phyloP scores from a whole-genome alignment of 176 grass and related monocot species.

The Carex cristatella region DNA sequence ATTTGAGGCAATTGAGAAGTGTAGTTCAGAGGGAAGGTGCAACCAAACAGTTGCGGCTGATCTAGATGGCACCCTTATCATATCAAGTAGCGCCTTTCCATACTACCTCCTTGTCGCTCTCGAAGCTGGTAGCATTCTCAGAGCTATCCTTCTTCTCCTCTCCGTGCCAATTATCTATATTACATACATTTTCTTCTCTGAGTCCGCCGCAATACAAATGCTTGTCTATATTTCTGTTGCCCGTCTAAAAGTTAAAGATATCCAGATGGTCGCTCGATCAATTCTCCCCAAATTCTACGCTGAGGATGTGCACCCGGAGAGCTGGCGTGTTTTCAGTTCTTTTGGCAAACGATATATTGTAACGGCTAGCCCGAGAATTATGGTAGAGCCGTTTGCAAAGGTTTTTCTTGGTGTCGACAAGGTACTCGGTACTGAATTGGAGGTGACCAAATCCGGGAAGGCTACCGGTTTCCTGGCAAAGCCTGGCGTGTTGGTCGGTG shows the following conservation, averaged over 20 bases:
- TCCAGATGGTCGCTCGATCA: slow-evolving; percentile 78
- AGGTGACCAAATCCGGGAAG: slow-evolving; percentile 74
- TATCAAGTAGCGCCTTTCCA: slow-evolving; percentile 72
- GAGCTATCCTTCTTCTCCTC: slow-evolving; percentile 58
- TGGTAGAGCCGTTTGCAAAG: slow-evolving; percentile 67
- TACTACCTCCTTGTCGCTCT: slow-evolving; percentile 94
- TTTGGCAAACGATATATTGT: slow-evolving; percentile 63
- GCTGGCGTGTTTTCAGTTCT: slow-evolving; percentile 82
- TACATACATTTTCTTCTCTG: slow-evolving; percentile 86
- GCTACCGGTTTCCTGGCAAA: slow-evolving; percentile 66
- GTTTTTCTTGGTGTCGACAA: slow-evolving; percentile 65
- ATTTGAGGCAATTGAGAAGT: slow-evolving; percentile 73
- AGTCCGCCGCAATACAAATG: slow-evolving; percentile 67
- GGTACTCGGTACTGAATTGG: slow-evolving; percentile 75
- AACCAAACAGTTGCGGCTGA: slow-evolving; percentile 75
- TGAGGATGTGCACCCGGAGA: slow-evolving; percentile 89
- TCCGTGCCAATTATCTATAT: slow-evolving; percentile 71
- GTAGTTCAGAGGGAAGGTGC: slow-evolving; percentile 57
- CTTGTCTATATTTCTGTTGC: slow-evolving; percentile 82
- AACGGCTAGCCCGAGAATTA: slow-evolving; percentile 70
- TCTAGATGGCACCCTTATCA: slow-evolving; percentile 89
- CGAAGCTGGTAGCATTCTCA: slow-evolving; percentile 80
- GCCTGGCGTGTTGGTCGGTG: slow-evolving; percentile 65
- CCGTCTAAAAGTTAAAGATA: slow-evolving; percentile 57
- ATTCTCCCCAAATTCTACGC: slow-evolving; percentile 92